These are phyloP conservation scores for Venturia pyrina DNA, from an alignment of 2,329 filamentous ascomycete genomes.

Conservation along the genomic window DNA sequence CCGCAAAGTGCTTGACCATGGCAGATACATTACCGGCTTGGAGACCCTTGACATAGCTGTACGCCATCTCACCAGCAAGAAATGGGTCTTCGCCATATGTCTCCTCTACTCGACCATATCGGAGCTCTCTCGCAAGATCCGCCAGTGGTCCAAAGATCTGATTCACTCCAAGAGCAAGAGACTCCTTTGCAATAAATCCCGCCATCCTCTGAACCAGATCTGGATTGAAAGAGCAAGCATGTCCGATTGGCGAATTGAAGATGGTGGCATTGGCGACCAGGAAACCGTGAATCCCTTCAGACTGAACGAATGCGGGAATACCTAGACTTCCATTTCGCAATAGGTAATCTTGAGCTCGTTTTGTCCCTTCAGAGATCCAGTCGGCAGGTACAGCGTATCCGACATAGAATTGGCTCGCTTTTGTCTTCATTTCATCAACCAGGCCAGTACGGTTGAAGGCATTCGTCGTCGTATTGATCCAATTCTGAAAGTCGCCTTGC, in stretches of 20 bases:
- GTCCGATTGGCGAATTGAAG: slow-evolving; percentile 67
- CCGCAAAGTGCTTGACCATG: slow-evolving; percentile 68
- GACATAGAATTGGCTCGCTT: slow-evolving; percentile 63
- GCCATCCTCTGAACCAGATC: slow-evolving; percentile 58
- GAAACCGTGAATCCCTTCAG: slow-evolving; percentile 65
- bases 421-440: slow-evolving; percentile 53
- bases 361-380: slow-evolving; percentile 52
- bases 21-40: slow-evolving; percentile 57
- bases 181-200: slow-evolving; percentile 53
- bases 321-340: slow-evolving; percentile 55
- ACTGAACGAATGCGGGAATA: slow-evolving; percentile 64
- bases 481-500: slow-evolving; percentile 59
- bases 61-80: slow-evolving; percentile 58
- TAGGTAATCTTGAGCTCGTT: slow-evolving; percentile 58
- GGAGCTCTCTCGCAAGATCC: slow-evolving; percentile 60
- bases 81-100: slow-evolving; percentile 61
- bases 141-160: slow-evolving; percentile 63
- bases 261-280: slow-evolving; percentile 64
- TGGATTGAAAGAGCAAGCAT: slow-evolving; percentile 62
- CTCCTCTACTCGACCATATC: slow-evolving; percentile 66
- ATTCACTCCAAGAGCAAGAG: slow-evolving; percentile 58
- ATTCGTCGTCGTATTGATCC: slow-evolving; percentile 58
- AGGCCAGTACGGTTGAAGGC: slow-evolving; percentile 59
- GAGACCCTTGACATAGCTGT: slow-evolving; percentile 50
- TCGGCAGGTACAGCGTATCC: slow-evolving; percentile 56